phyloP scores from a whole-genome alignment of 2,329 filamentous ascomycete species.

The Allantophomopsis lycopodina region DNA sequence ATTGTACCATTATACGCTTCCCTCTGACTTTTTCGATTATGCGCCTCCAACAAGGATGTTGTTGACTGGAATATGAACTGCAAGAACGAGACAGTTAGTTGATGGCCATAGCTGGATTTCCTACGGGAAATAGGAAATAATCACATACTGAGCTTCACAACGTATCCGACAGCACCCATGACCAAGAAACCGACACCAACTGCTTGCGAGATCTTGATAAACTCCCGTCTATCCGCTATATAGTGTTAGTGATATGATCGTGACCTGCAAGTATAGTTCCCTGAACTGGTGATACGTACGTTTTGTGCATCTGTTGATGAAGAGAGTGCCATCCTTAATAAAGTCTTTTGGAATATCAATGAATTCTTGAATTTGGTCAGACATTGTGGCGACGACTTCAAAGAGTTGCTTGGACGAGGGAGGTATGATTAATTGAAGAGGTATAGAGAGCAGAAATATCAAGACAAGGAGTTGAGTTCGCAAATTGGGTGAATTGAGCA shows the following conservation, averaged over 20 bases:
- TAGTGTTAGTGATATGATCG: neutral
- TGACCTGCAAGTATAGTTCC: neutral
- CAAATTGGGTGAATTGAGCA: too few relatives aligned
- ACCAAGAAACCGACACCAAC: constrained; percentile 36
- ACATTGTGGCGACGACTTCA: constrained; percentile 19
- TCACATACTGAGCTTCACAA: constrained; percentile 31
- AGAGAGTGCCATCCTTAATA: constrained; percentile 26
- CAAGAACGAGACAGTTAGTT: constrained; percentile 1
- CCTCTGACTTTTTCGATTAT: constrained; percentile 5
- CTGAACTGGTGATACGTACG: constrained; percentile 17
- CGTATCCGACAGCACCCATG: constrained; percentile 36
- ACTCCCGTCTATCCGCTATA: constrained; percentile 23
- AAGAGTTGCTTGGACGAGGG: neutral
- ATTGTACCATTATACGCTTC: too few relatives aligned
- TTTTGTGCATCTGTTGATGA: constrained; percentile 28
- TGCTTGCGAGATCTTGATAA: constrained; percentile 32
- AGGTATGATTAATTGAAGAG: neutral
- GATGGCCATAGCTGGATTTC: too few relatives aligned
- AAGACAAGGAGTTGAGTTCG: too few relatives aligned
- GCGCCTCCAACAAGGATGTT: constrained; percentile 32
- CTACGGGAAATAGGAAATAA: neutral
- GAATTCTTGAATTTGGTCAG: constrained; percentile 43
- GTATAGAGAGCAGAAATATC: neutral
- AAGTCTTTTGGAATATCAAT: constrained; percentile 37
- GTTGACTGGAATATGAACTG: constrained; percentile 36